These are phyloP conservation scores for Suillus ampliporus DNA, from an alignment of 768 basidiomycete genomes.

Conservation along the genomic window DNA sequence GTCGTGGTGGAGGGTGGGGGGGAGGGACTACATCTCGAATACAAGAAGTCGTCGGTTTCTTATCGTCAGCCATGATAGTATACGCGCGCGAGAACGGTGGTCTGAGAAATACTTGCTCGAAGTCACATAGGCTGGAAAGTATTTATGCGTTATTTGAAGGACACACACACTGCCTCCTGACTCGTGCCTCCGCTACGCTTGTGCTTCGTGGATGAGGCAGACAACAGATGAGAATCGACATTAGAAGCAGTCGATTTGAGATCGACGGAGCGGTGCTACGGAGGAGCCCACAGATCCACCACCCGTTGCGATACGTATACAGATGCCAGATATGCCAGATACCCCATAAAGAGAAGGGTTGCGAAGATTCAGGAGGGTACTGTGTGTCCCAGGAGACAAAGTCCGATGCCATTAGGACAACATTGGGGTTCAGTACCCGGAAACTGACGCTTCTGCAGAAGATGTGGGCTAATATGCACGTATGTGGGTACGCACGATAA, in stretches of 20 bases:
- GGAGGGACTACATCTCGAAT: neutral
- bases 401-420: neutral
- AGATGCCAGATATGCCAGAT: slow-evolving; percentile 5
- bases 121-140: slow-evolving; percentile 1
- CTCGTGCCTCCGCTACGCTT: slow-evolving; percentile 15
- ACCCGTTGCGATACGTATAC: slow-evolving; percentile 2
- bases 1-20: slow-evolving; percentile 1
- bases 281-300: slow-evolving; percentile 19
- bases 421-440: neutral
- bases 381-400: slow-evolving; percentile 1
- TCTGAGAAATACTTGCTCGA: neutral
- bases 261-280: slow-evolving; percentile 6
- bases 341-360: slow-evolving; percentile 16
- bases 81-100: neutral
- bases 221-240: slow-evolving; percentile 3
- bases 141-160: slow-evolving; percentile 23
- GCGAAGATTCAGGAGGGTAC: neutral
- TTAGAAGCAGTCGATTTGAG: slow-evolving; percentile 18
- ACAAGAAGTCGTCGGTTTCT: neutral
- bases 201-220: neutral
- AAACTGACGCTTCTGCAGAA: neutral
- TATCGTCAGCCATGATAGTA: slow-evolving; percentile 4
- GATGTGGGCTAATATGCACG: neutral
- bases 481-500: neutral
- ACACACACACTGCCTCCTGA: neutral